Conservation (phyloP, 441 rosid species). For the Cnidoscolus chayamansa region DNA sequence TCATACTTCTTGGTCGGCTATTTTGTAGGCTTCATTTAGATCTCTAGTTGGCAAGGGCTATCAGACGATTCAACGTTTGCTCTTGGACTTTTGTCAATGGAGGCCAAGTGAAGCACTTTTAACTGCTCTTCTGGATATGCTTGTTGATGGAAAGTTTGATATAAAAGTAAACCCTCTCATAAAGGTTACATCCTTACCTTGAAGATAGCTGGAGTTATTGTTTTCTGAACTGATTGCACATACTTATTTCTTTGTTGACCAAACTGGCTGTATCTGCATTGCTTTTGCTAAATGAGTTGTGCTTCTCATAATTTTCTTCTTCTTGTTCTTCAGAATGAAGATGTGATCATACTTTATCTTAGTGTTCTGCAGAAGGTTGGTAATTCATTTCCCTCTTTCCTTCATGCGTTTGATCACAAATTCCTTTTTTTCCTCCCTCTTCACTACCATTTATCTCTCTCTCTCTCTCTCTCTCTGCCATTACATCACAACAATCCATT, state of each 20-base stretch:
- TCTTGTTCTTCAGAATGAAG: conserved; percentile 82
- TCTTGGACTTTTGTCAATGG: conserved; percentile 86
- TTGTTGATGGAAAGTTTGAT: conserved; percentile 95
- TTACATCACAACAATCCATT: conserved; percentile 15
- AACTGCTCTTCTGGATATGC: conserved; percentile 94
- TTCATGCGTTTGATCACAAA: conserved; percentile 2
- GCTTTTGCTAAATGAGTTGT: background rate
- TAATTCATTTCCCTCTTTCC: conserved; percentile 25
- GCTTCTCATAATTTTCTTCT: conserved; percentile 25
- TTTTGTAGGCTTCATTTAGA: conserved; percentile 81
- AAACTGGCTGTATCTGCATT: background rate
- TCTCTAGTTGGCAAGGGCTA: conserved; percentile 97
- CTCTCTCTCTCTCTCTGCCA: background rate
- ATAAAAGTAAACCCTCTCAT: conserved; percentile 59
- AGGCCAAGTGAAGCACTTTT: conserved; percentile 82
- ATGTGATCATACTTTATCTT: conserved; percentile 89
- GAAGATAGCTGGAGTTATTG: background rate
- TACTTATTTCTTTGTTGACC: background rate
- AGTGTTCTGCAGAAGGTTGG: conserved; percentile 97
- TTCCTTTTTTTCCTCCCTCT: background rate
- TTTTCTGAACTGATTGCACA: background rate
- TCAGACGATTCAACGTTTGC: conserved; percentile 89
- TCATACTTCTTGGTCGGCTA: conserved; percentile 13
- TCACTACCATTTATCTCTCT: background rate
- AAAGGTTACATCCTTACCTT: conserved; percentile 52